Evolutionary conservation across 1,284 basidiomycete species (phyloP), one percentile per base, ranked within the genome.

Genomic region (Cutaneotrichosporon sp.): DNA sequence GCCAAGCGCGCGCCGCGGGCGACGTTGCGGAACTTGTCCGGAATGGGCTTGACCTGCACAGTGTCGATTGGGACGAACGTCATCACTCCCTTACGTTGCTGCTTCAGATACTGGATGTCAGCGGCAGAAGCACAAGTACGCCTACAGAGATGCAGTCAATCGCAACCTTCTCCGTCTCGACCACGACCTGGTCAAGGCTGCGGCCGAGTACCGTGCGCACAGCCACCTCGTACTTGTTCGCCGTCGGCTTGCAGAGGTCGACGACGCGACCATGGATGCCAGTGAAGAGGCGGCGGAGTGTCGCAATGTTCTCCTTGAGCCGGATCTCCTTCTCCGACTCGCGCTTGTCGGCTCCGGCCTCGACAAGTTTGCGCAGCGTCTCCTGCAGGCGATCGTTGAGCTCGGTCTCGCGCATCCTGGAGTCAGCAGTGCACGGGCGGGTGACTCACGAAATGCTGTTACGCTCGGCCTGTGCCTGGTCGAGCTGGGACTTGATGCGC

Each of bases 21-120:
- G 72, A 97, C 91, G 21, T 90, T 90, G 40, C 97, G 89, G 77
- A 92, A 91, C 75, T 93, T 94, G 81, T 99, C 97, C 69, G 96
- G 95, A 70, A 95, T 85, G 1, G 92, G 89, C 78, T 96, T 97
- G 56, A 90, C 89, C 74, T 94, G 91, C 70, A 99, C 95, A 1
- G 92, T 95, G 78, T 99, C 96, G 13, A 99, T 88, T 0, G 97
- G 97, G 58, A 99, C 89, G 82, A 99, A 99, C 0, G 96, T 99
- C 8, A 94, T 94, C 80, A 94, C 92, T 1, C 96, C 96, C 0
- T 90, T 88, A 38, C 95, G 90, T 80, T 97, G 93, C 73, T 90
- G 93, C 66, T 93, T 90, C 85, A 99, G 88, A 79, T 97, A 99
- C 89, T 60, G 57, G 18, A 7, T 38, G 42, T 58, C 13, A 58